phyloP scores from a whole-genome alignment of 1,284 basidiomycete species.

The Irpex sp. region DNA sequence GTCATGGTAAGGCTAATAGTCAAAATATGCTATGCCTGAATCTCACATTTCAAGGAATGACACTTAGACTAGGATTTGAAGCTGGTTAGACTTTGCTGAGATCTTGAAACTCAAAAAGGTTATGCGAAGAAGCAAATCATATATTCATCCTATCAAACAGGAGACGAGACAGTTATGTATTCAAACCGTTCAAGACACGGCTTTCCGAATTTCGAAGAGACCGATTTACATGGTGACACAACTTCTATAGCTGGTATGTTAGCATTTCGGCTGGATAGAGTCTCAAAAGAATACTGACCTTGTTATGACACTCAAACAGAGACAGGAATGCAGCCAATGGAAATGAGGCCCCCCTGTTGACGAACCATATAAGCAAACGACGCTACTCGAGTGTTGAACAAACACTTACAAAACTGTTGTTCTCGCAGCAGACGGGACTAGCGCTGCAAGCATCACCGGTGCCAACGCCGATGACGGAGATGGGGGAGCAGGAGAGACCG shows the following conservation, averaged over 20 bases:
- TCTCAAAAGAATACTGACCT: neutral
- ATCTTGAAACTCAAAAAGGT: too few species aligned
- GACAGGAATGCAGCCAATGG: slow-evolving; percentile 7
- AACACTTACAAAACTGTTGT: neutral
- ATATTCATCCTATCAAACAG: too few species aligned
- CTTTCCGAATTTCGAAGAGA: too few species aligned
- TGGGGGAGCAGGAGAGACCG: neutral
- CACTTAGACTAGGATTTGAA: neutral
- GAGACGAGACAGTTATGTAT: too few species aligned
- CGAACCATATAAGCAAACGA: neutral
- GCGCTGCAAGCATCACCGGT: neutral
- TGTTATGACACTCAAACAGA: neutral
- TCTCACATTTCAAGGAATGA: neutral
- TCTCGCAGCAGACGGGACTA: neutral
- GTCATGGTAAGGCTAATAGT: neutral
- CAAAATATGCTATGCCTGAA: neutral
- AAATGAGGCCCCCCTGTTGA: slow-evolving; percentile 3
- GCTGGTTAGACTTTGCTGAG: neutral
- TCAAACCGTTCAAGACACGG: too few species aligned
- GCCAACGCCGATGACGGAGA: neutral
- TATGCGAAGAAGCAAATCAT: too few species aligned
- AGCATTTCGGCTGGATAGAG: neutral
- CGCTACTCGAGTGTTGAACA: neutral
- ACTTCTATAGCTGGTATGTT: neutral
- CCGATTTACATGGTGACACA: neutral